Conservation (phyloP, 2,329 filamentous ascomycete species). For the Aureobasidium pullulans region DNA sequence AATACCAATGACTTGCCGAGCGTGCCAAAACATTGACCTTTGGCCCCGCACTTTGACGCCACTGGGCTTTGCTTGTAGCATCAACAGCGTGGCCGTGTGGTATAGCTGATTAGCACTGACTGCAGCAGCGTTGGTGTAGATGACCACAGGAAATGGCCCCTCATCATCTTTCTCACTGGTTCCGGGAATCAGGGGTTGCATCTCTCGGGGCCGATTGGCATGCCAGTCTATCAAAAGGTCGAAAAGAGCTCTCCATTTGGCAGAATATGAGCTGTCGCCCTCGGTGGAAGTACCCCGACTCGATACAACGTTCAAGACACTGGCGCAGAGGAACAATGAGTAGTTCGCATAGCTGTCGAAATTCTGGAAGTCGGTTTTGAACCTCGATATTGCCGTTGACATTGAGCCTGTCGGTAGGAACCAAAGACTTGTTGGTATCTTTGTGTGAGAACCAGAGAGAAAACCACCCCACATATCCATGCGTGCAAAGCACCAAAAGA, state of each 20-base stretch:
- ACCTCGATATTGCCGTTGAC: constrained; percentile 1
- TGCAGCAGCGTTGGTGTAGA: constrained; percentile 41
- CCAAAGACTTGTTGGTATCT: constrained; percentile 9
- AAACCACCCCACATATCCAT: constrained; percentile 51
- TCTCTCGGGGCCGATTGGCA: constrained; percentile 24
- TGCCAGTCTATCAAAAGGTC: constrained; percentile 29
- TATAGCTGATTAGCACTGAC: constrained; percentile 47
- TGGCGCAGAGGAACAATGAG: constrained; percentile 50
- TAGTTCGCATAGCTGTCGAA: constrained; percentile 55
- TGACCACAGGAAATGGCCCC: constrained; percentile 33
- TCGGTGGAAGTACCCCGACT: background rate
- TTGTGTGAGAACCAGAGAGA: constrained; percentile 43
- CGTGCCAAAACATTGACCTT: constrained; percentile 41
- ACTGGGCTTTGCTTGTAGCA: constrained; percentile 44
- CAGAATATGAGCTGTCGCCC: constrained; percentile 19
- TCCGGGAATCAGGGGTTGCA: constrained; percentile 28
- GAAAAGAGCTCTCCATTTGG: constrained; percentile 28
- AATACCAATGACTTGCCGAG: constrained; percentile 40
- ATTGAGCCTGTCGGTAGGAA: constrained; percentile 10
- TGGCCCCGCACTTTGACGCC: constrained; percentile 25
- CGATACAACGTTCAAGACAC: constrained; percentile 27
- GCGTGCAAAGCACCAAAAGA: constrained; percentile 53
- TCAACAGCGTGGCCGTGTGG: constrained; percentile 47
- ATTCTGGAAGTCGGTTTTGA: constrained; percentile 15
- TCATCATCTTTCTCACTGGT: constrained; percentile 15